Base-by-base conservation (phyloP, 345 rosid species). In the Trapa incisa region DNA sequence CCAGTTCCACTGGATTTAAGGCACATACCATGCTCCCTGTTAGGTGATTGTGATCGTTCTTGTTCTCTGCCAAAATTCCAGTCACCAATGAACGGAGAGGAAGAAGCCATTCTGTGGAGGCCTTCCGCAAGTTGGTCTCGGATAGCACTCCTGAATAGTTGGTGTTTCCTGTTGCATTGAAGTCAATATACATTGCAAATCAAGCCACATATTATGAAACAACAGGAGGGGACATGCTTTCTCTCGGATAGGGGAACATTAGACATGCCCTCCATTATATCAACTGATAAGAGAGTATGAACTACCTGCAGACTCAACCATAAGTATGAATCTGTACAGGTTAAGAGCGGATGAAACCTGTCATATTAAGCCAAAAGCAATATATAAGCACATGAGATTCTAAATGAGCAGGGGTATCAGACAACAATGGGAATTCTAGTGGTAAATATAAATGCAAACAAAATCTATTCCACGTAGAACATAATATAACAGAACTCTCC, bases 341-440 rank as follows among this genome's bases (percentile, higher is more conserved):
- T 94, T 94, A 69, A 91, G 95, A 32, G 93, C 89, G 52, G 96
- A 87, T 45, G 86, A 80, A 78, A 94, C 92, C 97, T 87, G 88
- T 42, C 61, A 52, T 48, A n/a, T 38, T 14, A 22, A 37, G 54
- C 54, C 47, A 61, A 39, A 45, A 60, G 47, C 38, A 47, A 47
- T 56, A 67, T 2, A 63, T 1, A 37, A 37, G n/a, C 5, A 14
- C 9, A 37, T 1, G 1, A 0, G 11, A 14, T 14, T 63, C 47
- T 7, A 3, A 63, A 29, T 33, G 9, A n/a, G 32, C 5, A 17
- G 58, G 58, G 29, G 7, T 50, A 50, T 14, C 22, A 50, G 13
- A 4, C 22, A 50, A 50, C 0, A 2, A 4, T 53, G 22, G 22
- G 32, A 53, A 1, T 53, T 53, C n/a, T 17, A 33, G 22, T n/a